phyloP scores from a whole-genome alignment of 495 filamentous ascomycete genomes.

The Copromyces sp. region DNA sequence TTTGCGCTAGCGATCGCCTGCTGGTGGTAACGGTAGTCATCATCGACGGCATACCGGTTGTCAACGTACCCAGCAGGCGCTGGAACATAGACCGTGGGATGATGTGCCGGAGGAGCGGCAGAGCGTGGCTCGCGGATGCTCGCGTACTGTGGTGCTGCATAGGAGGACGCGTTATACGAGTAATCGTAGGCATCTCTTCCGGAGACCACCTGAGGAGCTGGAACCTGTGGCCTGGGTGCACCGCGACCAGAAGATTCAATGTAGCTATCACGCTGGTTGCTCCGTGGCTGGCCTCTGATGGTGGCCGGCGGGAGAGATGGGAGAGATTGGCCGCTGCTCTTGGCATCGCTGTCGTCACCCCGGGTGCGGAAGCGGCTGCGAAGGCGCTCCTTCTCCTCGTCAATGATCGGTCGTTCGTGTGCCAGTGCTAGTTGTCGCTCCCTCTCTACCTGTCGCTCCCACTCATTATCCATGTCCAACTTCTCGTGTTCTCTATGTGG shows the following conservation, averaged over 20 bases:
- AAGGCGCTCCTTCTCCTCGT: constrained; percentile 19
- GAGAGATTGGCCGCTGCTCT: constrained; percentile 12
- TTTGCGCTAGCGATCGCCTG: constrained; percentile 1
- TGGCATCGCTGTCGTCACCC: constrained; percentile 23
- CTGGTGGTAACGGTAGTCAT: constrained; percentile 15
- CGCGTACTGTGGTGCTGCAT: constrained; percentile 9
- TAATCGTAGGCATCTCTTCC: constrained; percentile 7
- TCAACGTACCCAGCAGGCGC: constrained; percentile 4
- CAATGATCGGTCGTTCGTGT: constrained; percentile 5
- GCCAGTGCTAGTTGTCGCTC: constrained; percentile 8
- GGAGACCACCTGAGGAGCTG: constrained; percentile 6
- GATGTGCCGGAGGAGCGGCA: constrained; percentile 9
- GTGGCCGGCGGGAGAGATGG: constrained; percentile 3
- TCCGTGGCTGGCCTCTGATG: constrained; percentile 6
- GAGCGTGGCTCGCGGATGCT: constrained; percentile 13
- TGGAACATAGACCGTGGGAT: constrained; percentile 18
- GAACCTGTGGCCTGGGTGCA: constrained; percentile 14
- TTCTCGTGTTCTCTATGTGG: constrained; percentile 9
- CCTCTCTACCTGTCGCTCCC: constrained; percentile 8
- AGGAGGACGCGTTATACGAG: constrained; percentile 7
- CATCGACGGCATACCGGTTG: constrained; percentile 3
- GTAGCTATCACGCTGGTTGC: constrained; percentile 24
- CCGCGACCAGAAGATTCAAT: constrained; percentile 25
- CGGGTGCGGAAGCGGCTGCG: constrained; percentile 18
- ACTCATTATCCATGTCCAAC: constrained; percentile 15